Percentiles rank a stretch among this genome's conserved stretches.
phyloP scores from a whole-genome alignment of 345 rosid species.

The Cardiospermum halicacabum region DNA sequence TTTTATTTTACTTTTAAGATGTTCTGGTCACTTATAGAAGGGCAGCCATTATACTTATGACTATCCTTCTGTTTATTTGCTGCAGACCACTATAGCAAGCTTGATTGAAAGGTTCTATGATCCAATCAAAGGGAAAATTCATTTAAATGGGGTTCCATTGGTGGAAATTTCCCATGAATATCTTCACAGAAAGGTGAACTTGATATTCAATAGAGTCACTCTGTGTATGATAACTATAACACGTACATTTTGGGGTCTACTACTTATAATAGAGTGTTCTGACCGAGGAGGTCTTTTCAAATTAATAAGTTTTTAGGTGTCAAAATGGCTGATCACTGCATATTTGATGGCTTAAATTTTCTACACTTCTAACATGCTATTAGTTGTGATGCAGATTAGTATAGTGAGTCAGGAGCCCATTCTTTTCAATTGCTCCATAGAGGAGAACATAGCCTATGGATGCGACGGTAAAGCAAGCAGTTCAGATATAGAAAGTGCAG shows the following conservation, averaged over 20 bases:
- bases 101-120: conserved; percentile 91
- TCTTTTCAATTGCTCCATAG: conserved; percentile 58
- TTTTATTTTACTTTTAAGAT: background rate
- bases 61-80: background rate
- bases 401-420: conserved; percentile 98
- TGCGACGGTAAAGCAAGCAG: conserved; percentile 51
- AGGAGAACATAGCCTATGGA: conserved; percentile 68
- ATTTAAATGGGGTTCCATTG: conserved; percentile 75
- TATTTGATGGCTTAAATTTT: background rate
- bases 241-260: background rate
- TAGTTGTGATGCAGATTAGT: conserved; percentile 49
- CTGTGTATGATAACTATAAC: background rate
- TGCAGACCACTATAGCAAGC: conserved; percentile 94
- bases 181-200: conserved; percentile 69
- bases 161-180: conserved; percentile 74
- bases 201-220: background rate
- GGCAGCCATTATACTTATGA: background rate
- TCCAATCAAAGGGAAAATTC: conserved; percentile 71
- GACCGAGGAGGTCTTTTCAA: background rate
- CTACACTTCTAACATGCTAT: background rate
- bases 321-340: background rate
- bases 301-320: background rate
- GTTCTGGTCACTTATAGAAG: background rate
- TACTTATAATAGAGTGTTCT: background rate
- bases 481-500: conserved; percentile 56